Percentiles rank a stretch among this genome's conserved stretches.
phyloP scores from a whole-genome alignment of 495 filamentous ascomycete genomes.

The Lepraria neglecta region DNA sequence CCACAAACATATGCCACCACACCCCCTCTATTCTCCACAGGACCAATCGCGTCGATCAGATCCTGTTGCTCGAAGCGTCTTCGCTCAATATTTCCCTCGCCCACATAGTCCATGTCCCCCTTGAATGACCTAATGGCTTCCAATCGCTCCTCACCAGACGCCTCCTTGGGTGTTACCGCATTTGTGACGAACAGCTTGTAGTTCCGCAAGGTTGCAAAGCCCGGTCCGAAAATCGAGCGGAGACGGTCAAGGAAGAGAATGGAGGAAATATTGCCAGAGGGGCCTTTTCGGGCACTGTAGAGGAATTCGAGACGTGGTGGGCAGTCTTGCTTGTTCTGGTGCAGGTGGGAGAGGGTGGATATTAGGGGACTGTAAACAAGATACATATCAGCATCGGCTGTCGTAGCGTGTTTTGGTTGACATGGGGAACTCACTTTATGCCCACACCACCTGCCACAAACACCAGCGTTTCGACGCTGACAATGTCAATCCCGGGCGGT shows the following conservation, averaged over 20 bases:
- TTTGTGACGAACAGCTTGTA: slow-evolving; percentile 41
- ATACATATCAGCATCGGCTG: background rate
- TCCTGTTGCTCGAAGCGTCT: slow-evolving; percentile 40
- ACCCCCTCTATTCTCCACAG: slow-evolving; percentile 36
- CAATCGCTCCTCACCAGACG: background rate
- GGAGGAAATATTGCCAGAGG: slow-evolving; percentile 17
- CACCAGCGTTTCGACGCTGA: slow-evolving; percentile 49
- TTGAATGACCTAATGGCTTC: too few relatives aligned
- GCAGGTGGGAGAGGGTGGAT: slow-evolving; percentile 46
- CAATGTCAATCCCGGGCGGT: slow-evolving; percentile 40
- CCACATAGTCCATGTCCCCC: background rate
- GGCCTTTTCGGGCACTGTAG: slow-evolving; percentile 28
- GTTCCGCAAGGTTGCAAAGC: slow-evolving; percentile 23
- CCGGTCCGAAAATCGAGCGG: slow-evolving; percentile 36
- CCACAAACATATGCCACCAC: slow-evolving; percentile 76
- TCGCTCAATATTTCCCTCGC: background rate
- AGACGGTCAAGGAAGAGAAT: slow-evolving; percentile 53
- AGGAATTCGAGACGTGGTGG: slow-evolving; percentile 34
- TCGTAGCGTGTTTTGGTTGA: background rate
- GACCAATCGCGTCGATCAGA: slow-evolving; percentile 43
- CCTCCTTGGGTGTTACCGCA: background rate
- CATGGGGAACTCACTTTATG: slow-evolving; percentile 50
- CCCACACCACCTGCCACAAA: slow-evolving; percentile 81
- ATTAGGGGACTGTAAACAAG: slow-evolving; percentile 48
- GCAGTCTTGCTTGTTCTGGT: slow-evolving; percentile 28